phyloP scores from a whole-genome alignment of 225 moss, liverwort and hornwort species.

The Sphagnum tenellum region DNA sequence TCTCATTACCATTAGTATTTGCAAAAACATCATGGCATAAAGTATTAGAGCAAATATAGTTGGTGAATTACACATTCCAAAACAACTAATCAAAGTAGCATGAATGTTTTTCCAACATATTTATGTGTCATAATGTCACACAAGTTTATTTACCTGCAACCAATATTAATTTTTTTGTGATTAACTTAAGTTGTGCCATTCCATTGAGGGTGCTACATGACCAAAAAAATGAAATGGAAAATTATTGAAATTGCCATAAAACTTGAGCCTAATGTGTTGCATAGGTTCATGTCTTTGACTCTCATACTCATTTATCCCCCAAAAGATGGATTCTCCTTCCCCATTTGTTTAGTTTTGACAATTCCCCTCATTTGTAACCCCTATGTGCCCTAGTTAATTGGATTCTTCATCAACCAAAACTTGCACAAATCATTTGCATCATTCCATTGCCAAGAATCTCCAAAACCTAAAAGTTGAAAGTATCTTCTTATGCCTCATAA shows the following conservation, averaged over 20 bases:
- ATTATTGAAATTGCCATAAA: conserved; percentile 87
- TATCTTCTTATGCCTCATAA: no score
- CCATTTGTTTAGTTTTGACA: conserved; percentile 39
- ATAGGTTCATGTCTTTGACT: conserved; percentile 65
- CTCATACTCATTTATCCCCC: conserved; percentile 35
- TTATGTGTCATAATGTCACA: no score
- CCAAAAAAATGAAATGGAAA: conserved; percentile 29
- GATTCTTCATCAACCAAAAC: conserved; percentile 94
- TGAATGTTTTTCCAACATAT: no score
- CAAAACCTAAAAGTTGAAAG: no score
- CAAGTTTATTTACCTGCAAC: no score
- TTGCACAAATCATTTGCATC: conserved; percentile 24
- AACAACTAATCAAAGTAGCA: no score
- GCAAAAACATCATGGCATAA: conserved; percentile 7
- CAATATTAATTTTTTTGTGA: no score
- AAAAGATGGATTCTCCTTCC: conserved; percentile 58
- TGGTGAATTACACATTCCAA: no score
- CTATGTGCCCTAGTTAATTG: conserved; percentile 60
- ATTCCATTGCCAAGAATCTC: no score
- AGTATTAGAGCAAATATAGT: no score
- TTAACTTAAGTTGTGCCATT: no score
- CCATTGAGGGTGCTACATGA: no score
- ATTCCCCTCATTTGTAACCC: conserved; percentile 42
- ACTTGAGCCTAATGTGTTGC: conserved; percentile 79
- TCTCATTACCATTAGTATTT: conserved; percentile 48